phyloP scores from a whole-genome alignment of 23 red algal genomes.

The Pyropia haitanensis region DNA sequence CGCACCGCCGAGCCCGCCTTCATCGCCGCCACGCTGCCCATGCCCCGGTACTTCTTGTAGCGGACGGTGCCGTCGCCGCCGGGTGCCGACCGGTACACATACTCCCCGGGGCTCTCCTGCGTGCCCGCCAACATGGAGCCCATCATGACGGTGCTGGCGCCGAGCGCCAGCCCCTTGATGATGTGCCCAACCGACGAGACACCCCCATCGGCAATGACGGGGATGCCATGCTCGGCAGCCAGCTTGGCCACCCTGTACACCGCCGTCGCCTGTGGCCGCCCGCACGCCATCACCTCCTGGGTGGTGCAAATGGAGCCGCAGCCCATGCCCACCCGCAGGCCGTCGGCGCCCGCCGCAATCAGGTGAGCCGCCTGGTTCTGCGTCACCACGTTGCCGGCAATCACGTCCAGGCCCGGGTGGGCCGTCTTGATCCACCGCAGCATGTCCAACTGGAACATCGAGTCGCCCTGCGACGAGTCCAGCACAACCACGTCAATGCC shows the following conservation, averaged over 20 bases:
- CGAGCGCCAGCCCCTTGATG: slow-evolving; percentile 90
- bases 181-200: slow-evolving; percentile 91
- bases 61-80: slow-evolving; percentile 71
- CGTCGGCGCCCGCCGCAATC: slow-evolving; percentile 88
- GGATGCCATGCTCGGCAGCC: slow-evolving; percentile 65
- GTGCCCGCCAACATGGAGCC: slow-evolving; percentile 97
- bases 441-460: slow-evolving; percentile 93
- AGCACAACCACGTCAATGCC: slow-evolving; percentile 82
- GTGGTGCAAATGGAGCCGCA: slow-evolving; percentile 97
- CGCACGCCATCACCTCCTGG: slow-evolving; percentile 99
- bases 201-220: slow-evolving; percentile 95
- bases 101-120: slow-evolving; percentile 93
- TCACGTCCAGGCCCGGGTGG: slow-evolving; percentile 76
- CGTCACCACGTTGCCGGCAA: slow-evolving; percentile 95
- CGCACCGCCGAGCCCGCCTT: slow-evolving; percentile 84
- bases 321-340: slow-evolving; percentile 92
- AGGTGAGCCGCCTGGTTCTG: slow-evolving; percentile 95
- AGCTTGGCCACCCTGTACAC: slow-evolving; percentile 78
- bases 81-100: slow-evolving; percentile 67
- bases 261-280: slow-evolving; percentile 88
- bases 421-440: slow-evolving; percentile 85
- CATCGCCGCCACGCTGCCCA: slow-evolving; percentile 94
- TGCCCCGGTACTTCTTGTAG: slow-evolving; percentile 95
- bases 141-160: slow-evolving; percentile 93
- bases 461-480: slow-evolving; percentile 98